Conservation (phyloP, 176 grass and related monocot genomes). For the Musa itinerans region DNA sequence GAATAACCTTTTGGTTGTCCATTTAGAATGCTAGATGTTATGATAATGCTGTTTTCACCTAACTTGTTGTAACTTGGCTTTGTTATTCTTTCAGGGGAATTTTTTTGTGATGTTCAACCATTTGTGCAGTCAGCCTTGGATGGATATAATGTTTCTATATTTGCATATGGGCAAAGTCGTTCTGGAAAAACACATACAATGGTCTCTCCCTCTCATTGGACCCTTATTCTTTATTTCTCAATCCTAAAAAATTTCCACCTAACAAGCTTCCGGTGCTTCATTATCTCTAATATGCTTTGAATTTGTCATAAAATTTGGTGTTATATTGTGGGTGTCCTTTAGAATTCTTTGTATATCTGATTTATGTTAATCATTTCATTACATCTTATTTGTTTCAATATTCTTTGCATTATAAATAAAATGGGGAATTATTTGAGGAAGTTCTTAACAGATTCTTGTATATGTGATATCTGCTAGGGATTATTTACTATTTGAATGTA, state of each 20-base stretch:
- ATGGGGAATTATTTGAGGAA: not conserved
- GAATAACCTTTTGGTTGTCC: not conserved
- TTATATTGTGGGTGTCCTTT: not conserved
- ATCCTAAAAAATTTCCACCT: not conserved
- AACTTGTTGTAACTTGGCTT: conserved; percentile 16
- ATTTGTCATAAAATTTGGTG: not conserved
- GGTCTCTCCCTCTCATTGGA: conserved; percentile 29
- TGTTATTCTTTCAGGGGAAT: conserved; percentile 45
- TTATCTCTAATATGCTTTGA: not conserved
- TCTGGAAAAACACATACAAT: conserved; percentile 96
- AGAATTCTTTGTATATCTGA: not conserved
- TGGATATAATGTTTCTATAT: conserved; percentile 81
- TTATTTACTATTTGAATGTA: no score
- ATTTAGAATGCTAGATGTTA: conserved; percentile 8
- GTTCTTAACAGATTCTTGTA: not conserved
- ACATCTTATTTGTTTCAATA: not conserved
- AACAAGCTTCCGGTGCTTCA: not conserved
- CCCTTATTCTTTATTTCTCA: not conserved
- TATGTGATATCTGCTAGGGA: not conserved
- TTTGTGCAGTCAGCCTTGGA: conserved; percentile 90
- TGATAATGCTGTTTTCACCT: conserved; percentile 16
- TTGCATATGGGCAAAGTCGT: conserved; percentile 88
- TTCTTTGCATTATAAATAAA: not conserved
- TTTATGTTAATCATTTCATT: not conserved
- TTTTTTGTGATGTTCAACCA: conserved; percentile 94